Evolutionary conservation across 2,329 filamentous ascomycete species (phyloP).

Genomic region (Grosmannia huntii): DNA sequence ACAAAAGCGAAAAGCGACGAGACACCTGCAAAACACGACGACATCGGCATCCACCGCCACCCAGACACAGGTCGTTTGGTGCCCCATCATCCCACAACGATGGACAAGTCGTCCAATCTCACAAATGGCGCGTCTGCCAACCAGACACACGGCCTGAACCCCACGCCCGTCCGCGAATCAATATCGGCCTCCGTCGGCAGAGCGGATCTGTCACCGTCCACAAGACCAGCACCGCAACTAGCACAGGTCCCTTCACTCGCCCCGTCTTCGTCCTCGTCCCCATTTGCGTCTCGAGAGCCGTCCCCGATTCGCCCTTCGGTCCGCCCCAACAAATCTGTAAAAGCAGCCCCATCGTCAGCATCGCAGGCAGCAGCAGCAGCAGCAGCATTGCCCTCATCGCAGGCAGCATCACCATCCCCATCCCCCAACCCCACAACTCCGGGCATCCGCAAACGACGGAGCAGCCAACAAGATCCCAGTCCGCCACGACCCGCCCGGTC

Average conservation of each 20-base stretch:
- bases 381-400: not conserved
- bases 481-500: constrained; percentile 39
- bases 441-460: too few species aligned
- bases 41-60: not conserved
- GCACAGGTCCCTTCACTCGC: constrained; percentile 15
- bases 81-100: constrained; percentile 17
- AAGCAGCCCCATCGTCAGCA: constrained; percentile 11
- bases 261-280: constrained; percentile 19
- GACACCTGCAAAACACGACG: not conserved
- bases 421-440: constrained; percentile 50
- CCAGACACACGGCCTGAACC: constrained; percentile 11
- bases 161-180: constrained; percentile 17
- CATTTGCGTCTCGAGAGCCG: constrained; percentile 28
- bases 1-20: not conserved
- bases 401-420: constrained; percentile 9
- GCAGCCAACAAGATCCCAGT: constrained; percentile 42
- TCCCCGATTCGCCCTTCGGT: constrained; percentile 31
- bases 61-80: constrained; percentile 4
- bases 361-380: not conserved
- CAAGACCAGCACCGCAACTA: constrained; percentile 10
- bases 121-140: constrained; percentile 16
- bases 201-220: constrained; percentile 10
- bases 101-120: constrained; percentile 23
- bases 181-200: constrained; percentile 13
- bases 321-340: constrained; percentile 15